Evolutionary conservation across 192 early-diverging fungal genomes (phyloP), one percentile per base, ranked within the genome.

Genomic region (Allomyces javanicus): DNA sequence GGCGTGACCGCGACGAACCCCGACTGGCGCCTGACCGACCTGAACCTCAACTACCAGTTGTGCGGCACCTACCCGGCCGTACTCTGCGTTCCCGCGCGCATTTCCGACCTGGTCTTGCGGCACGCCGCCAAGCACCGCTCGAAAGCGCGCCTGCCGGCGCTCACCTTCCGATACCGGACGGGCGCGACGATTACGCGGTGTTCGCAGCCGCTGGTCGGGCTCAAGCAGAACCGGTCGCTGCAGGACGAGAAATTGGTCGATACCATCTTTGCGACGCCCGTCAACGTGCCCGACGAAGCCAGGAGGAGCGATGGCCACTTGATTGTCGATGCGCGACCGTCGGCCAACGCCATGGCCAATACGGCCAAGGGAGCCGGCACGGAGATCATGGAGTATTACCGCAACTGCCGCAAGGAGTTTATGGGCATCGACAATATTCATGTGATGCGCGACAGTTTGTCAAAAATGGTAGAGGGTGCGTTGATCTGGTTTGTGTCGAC

Each of bases 381-480:
- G 14, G 96, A 99, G 70, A 94, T 86, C 73, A 85, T 87, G 75
- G 94, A 96, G 33, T 87, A 96, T 69, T 99, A 99, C 74, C 73
- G 80, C 63, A 84, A 86, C 65, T 94, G 89, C 65, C 86, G 89
- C 73, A 85, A 94, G 62, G 80, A 79, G 63, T 93, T 89, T 69
- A 77, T 91, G 72, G 93, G 91, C 4, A 96, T 99, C 65, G 94
- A 94, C 65, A 99, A 99, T 73, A 99, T 99, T 69, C 96, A 99
- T 72, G 93, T 96, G 10, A 93, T 99, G 83, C 76, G 96, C 44
- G 94, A 94, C 63, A 89, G 88, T 66, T 78, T 93, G 70, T 81
- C 79, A 65, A 86, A 83, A 66, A 72, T 99, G 61, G 81, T 87
- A 23, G 92, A 92, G 73, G 86, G 90, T 93, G 78, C 65, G 66